A percentile compares a stretch with the other conserved stretches of the same genome.
phyloP scores from a whole-genome alignment of 768 basidiomycete species.

The Mycena albidolilacea region DNA sequence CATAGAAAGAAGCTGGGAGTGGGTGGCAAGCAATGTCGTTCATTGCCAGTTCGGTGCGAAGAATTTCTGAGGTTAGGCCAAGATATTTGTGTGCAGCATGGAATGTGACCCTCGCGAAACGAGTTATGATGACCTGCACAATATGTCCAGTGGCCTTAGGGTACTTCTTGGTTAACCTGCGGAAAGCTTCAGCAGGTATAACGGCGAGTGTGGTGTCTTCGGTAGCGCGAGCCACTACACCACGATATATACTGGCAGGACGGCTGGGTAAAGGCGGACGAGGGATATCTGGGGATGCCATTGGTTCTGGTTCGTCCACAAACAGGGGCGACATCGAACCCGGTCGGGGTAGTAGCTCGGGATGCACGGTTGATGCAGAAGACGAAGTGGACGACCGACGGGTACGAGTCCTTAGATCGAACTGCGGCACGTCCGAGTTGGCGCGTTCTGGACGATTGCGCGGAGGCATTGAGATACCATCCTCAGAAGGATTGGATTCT shows the following conservation, averaged over 20 bases:
- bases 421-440: conserved; percentile 76
- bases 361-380: conserved; percentile 78
- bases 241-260: conserved; percentile 67
- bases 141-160: conserved; percentile 98
- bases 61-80: conserved; percentile 93
- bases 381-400: conserved; percentile 78
- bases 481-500: conserved; percentile 49
- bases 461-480: conserved; percentile 42
- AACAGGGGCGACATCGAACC: conserved; percentile 48
- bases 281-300: conserved; percentile 36
- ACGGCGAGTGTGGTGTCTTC: conserved; percentile 98
- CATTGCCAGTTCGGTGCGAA: conserved; percentile 96
- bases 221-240: conserved; percentile 92
- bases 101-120: conserved; percentile 98
- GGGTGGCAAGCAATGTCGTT: conserved; percentile 98
- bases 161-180: conserved; percentile 93
- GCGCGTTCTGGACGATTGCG: conserved; percentile 54
- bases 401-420: conserved; percentile 62
- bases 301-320: conserved; percentile 37
- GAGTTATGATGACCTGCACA: conserved; percentile 95
- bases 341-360: conserved; percentile 49
- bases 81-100: conserved; percentile 97
- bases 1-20: conserved; percentile 91
- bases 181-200: conserved; percentile 97
- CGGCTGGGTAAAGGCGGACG: conserved; percentile 42